Percentiles rank a stretch among this genome's conserved stretches.
Evolutionary conservation across 2,329 filamentous ascomycete genomes (phyloP).

Genomic region (Tolypocladium tropicale): DNA sequence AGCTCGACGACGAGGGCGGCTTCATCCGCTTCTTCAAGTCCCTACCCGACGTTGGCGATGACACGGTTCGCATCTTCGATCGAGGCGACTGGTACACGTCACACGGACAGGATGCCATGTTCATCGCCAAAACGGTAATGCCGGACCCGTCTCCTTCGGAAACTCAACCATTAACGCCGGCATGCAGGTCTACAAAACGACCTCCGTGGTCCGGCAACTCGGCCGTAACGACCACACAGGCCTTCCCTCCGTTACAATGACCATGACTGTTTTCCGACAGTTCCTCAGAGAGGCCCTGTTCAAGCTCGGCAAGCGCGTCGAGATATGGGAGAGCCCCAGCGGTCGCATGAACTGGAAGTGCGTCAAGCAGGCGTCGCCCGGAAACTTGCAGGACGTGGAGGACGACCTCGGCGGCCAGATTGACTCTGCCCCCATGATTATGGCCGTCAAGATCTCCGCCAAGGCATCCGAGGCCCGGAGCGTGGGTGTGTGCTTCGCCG

Average conservation of each 20-base stretch:
- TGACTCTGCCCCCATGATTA: constrained; percentile 85
- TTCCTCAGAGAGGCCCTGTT: constrained; percentile 93
- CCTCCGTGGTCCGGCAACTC: constrained; percentile 83
- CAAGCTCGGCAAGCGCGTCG: constrained; percentile 78
- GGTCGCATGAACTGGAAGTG: constrained; percentile 88
- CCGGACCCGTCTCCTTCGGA: not conserved
- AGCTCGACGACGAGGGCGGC: constrained; percentile 93
- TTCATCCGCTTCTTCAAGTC: constrained; percentile 96
- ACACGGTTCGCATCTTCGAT: constrained; percentile 85
- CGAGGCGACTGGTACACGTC: constrained; percentile 92
- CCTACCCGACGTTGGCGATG: constrained; percentile 59
- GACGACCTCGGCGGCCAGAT: constrained; percentile 83
- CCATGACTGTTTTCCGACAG: constrained; percentile 86
- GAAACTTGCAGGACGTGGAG: constrained; percentile 93
- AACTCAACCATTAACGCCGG: not conserved
- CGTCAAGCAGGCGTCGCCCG: constrained; percentile 83
- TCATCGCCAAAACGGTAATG: constrained; percentile 66
- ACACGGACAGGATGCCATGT: constrained; percentile 76
- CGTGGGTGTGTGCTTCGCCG: constrained; percentile 93
- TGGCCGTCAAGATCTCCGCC: constrained; percentile 88
- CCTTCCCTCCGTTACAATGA: constrained; percentile 89
- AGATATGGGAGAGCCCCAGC: constrained; percentile 72
- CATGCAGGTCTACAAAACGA: constrained; percentile 83
- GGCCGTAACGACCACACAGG: constrained; percentile 76
- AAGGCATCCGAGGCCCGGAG: constrained; percentile 75